These are phyloP conservation scores for Claviceps spartinae DNA, from an alignment of 2,329 filamentous ascomycete species.

Conservation along the genomic window DNA sequence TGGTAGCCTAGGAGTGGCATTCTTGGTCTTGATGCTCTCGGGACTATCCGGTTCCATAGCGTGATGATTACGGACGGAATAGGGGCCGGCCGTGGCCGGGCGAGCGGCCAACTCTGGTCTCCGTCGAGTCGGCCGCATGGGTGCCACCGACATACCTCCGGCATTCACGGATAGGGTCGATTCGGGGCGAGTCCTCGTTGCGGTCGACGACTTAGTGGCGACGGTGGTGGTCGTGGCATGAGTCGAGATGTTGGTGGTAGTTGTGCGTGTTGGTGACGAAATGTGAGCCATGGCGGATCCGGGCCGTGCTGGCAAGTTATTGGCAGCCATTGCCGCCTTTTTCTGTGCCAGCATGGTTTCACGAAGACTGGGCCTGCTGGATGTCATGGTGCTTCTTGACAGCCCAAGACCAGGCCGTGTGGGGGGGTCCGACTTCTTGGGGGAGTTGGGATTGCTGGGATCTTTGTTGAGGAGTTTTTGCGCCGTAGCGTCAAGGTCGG, in stretches of 20 bases:
- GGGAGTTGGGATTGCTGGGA: constrained; percentile 62
- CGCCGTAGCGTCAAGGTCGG: constrained; percentile 61
- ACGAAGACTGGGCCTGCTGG: constrained; percentile 54
- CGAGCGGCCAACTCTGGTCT: constrained; percentile 44
- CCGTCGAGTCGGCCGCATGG: constrained; percentile 46
- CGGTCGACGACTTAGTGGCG: constrained; percentile 19
- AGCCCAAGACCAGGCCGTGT: constrained; percentile 44
- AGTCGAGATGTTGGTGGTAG: constrained; percentile 19
- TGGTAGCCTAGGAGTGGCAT: constrained; percentile 32
- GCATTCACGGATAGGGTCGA: constrained; percentile 31
- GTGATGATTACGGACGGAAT: constrained; percentile 43
- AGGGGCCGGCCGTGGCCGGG: constrained; percentile 52
- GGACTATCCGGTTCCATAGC: constrained; percentile 28
- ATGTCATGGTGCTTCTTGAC: constrained; percentile 47
- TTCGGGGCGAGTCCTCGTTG: constrained; percentile 28
- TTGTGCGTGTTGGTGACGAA: constrained; percentile 32
- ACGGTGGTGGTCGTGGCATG: constrained; percentile 9
- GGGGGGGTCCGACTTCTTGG: constrained; percentile 34
- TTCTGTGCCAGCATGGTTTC: constrained; percentile 79
- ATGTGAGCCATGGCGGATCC: constrained; percentile 52
- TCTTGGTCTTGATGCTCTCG: constrained; percentile 31
- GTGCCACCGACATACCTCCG: constrained; percentile 48
- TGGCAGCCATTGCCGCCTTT: constrained; percentile 38
- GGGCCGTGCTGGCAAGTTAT: constrained; percentile 40
- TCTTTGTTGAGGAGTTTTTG: constrained; percentile 74